A percentile compares a stretch with the other conserved stretches of the same genome.
phyloP scores from a whole-genome alignment of 345 rosid genomes.

The Hibiscus trionum region DNA sequence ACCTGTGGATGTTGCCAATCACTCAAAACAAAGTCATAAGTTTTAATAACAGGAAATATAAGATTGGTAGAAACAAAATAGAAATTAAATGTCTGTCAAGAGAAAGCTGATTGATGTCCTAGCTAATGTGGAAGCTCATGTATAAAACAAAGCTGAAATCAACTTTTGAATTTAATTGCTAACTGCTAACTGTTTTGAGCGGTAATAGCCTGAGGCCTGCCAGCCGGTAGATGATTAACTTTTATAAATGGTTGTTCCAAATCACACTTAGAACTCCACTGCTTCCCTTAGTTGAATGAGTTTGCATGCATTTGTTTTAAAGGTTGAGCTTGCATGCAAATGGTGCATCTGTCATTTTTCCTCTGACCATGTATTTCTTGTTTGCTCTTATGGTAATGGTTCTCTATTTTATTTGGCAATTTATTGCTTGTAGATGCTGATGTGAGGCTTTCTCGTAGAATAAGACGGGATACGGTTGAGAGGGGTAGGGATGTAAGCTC shows the following conservation, averaged over 20 bases:
- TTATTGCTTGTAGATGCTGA: constrained; percentile 71
- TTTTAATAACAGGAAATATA: background rate
- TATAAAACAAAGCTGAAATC: background rate
- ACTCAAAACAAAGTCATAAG: background rate
- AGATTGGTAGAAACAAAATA: background rate
- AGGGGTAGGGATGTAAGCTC: constrained; percentile 92
- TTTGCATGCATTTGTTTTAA: background rate
- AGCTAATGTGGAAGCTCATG: background rate
- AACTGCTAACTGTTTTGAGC: background rate
- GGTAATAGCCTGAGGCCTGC: background rate
- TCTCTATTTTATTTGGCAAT: constrained; percentile 19
- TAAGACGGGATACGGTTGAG: constrained; percentile 91
- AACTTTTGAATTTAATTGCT: background rate
- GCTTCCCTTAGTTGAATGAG: background rate
- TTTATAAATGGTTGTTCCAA: background rate
- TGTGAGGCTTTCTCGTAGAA: constrained; percentile 99
- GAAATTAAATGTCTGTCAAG: background rate
- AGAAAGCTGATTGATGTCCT: background rate
- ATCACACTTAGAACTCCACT: background rate
- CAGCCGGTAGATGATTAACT: background rate
- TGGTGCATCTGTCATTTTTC: background rate
- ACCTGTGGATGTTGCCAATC: background rate
- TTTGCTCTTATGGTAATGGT: background rate
- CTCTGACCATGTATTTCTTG: background rate
- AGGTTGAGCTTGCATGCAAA: background rate